Evolutionary conservation across 441 rosid species (phyloP), one percentile per base, ranked within the genome.

Genomic region (Aleurites moluccanus): DNA sequence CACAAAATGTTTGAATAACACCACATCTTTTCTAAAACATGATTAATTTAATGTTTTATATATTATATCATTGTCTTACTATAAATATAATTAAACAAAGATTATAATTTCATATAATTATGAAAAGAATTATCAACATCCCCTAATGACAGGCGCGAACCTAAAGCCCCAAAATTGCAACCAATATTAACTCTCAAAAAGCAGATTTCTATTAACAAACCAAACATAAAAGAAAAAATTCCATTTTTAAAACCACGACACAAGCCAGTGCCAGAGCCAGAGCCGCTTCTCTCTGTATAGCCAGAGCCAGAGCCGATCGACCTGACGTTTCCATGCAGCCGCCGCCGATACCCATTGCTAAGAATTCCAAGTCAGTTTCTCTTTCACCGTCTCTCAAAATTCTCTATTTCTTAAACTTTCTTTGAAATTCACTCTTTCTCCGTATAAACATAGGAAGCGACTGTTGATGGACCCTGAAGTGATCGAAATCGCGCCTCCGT

Each of bases 401-500:
- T 6, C 16, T n/a, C 11, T 55, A 9, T 49, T 69, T 70, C 18
- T 66, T 50, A 70, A 64, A n/a, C 28, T 63, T 63, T 18, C 70
- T 8, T 8, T 55, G 33, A 40, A 7, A 67, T 69, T 72, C 70
- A 25, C 38, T 13, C 57, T n/a, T n/a, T 79, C 65, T 72, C 79
- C n/a, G n/a, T 74, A 6, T 47, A 69, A 67, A 28, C 81, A 71
- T 87, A 83, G 86, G 83, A 81, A 80, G 61, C 83, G 81, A 66
- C 47, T 75, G 59, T 27, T 76, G 52, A 85, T 89, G 88, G 93
- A 88, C 72, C 79, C 88, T 10, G 89, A 85, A 21, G 89, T 86
- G 69, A 79, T 85, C 78, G 91, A 88, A 81, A 79, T 86, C 67
- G 84, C 75, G 63, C 85, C 88, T 42, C 88, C 86, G 77, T 35